Conservation (phyloP, 2,329 filamentous ascomycete genomes). For the Penicillium paneum region DNA sequence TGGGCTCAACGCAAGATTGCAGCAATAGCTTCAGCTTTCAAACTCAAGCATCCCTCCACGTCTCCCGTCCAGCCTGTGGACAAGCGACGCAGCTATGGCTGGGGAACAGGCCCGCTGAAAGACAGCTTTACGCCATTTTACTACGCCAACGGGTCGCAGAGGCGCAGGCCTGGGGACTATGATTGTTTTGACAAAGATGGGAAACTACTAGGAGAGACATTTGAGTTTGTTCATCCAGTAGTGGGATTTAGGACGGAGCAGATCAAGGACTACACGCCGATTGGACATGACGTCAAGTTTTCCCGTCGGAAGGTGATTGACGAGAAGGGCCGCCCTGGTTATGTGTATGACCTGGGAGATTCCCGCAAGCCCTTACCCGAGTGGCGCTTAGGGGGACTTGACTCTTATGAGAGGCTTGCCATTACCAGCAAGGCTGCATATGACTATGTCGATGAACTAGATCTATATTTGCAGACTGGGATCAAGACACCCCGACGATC, state of each 20-base stretch:
- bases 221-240: constrained; percentile 20
- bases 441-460: constrained; percentile 15
- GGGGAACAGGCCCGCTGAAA: constrained; percentile 14
- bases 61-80: not conserved
- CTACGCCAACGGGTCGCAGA: constrained; percentile 14
- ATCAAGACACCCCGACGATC: constrained; percentile 4
- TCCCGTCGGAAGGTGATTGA: constrained; percentile 10
- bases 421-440: constrained; percentile 13
- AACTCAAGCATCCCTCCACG: not conserved
- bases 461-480: constrained; percentile 6
- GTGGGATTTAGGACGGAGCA: constrained; percentile 16
- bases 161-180: constrained; percentile 17
- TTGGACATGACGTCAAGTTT: constrained; percentile 6
- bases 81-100: constrained; percentile 10
- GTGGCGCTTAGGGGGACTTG: constrained; percentile 17
- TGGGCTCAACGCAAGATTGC: constrained; percentile 2
- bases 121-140: constrained; percentile 17
- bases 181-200: constrained; percentile 1
- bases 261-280: constrained; percentile 13
- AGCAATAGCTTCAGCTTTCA: not conserved
- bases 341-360: constrained; percentile 12
- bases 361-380: constrained; percentile 10
- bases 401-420: constrained; percentile 18
- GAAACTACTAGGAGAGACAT: constrained; percentile 12
- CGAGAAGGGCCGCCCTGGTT: constrained; percentile 4